These are phyloP conservation scores for Gnomoniopsis sp. DNA, from an alignment of 2,329 filamentous ascomycete species.

Conservation along the genomic window DNA sequence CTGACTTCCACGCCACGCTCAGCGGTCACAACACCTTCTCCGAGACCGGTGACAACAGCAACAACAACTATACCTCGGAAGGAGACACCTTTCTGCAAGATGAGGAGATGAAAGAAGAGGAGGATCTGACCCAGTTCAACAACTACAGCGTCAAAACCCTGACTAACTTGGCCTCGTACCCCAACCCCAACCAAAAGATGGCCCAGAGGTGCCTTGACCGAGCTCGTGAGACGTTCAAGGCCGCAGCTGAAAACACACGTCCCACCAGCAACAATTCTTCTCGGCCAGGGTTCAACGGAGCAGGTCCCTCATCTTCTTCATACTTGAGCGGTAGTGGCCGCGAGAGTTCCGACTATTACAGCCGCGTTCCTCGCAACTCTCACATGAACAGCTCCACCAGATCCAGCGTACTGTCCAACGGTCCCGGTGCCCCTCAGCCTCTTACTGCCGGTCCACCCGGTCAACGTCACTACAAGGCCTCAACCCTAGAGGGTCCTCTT, in stretches of 20 bases:
- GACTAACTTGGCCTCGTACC: slow-evolving; percentile 52
- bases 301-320: not conserved
- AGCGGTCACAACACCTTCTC: not conserved
- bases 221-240: slow-evolving; percentile 18
- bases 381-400: slow-evolving; percentile 17
- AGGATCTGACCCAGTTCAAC: slow-evolving; percentile 29
- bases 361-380: slow-evolving; percentile 16
- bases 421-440: slow-evolving; percentile 44
- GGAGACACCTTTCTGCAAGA: slow-evolving; percentile 21
- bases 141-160: slow-evolving; percentile 45
- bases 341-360: slow-evolving; percentile 9
- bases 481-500: slow-evolving; percentile 37
- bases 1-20: not conserved
- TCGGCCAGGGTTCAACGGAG: slow-evolving; percentile 5
- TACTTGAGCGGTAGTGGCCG: not conserved
- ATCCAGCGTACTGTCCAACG: slow-evolving; percentile 26
- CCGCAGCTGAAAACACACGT: slow-evolving; percentile 17
- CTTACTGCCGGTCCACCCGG: slow-evolving; percentile 54
- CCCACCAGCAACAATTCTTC: slow-evolving; percentile 18
- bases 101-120: slow-evolving; percentile 24
- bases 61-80: slow-evolving; percentile 16
- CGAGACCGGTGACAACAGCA: not conserved
- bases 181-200: slow-evolving; percentile 50
- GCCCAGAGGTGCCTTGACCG: slow-evolving; percentile 43
- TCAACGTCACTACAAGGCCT: slow-evolving; percentile 46